phyloP scores from a whole-genome alignment of 2,329 filamentous ascomycete genomes.

The Diaporthe velutina region DNA sequence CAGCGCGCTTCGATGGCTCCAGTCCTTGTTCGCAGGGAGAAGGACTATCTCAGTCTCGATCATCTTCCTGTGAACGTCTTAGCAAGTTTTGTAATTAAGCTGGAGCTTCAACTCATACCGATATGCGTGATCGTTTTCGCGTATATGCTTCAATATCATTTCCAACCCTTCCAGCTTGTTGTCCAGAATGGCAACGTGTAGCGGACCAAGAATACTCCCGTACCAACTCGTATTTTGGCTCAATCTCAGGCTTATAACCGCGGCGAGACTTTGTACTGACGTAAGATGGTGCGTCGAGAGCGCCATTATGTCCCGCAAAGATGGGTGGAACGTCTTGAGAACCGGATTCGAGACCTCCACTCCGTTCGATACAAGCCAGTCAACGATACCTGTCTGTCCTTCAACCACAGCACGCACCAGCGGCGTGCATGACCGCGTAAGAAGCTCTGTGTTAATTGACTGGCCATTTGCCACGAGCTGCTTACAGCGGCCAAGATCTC shows the following conservation, averaged over 20 bases:
- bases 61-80: neutral
- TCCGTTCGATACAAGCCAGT: neutral
- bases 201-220: neutral
- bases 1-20: neutral
- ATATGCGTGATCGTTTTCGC: neutral
- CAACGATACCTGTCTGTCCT: neutral
- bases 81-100: neutral
- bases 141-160: neutral
- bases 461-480: neutral
- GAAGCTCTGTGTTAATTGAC: neutral
- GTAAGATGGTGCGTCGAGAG: neutral
- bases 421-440: neutral
- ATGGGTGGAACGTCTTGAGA: neutral
- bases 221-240: neutral
- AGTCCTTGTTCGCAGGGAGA: neutral
- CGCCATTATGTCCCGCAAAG: neutral
- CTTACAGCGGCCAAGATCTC: neutral
- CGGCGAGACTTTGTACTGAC: accelerated
- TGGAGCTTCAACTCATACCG: neutral
- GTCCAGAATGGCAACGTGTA: neutral
- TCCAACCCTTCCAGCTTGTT: neutral
- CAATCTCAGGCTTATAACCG: neutral
- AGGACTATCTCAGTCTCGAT: neutral
- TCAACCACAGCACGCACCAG: neutral
- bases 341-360: neutral